phyloP scores from a whole-genome alignment of 2,329 filamentous ascomycete species.

The Colletotrichum sansevieriae region DNA sequence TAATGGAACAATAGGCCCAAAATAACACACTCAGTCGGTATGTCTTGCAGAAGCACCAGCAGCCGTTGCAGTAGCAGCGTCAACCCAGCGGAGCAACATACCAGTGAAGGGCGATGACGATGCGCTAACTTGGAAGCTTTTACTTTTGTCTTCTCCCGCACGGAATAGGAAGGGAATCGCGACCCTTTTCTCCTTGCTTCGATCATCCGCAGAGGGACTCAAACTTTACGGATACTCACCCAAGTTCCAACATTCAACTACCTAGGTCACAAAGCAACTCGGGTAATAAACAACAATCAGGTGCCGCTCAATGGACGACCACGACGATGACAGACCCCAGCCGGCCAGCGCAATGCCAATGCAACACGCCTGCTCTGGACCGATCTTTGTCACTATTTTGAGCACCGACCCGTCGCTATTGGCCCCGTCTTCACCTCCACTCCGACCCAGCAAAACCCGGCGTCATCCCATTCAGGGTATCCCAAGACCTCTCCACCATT shows the following conservation, averaged over 20 bases:
- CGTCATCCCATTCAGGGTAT: slow-evolving; percentile 34
- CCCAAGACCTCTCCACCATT: slow-evolving; percentile 28
- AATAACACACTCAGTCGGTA: slow-evolving; percentile 10
- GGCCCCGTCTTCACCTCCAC: slow-evolving; percentile 25
- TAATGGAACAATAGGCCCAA: slow-evolving; percentile 8
- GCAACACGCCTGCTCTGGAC: slow-evolving; percentile 32
- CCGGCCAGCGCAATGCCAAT: slow-evolving; percentile 21
- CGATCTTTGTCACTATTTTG: slow-evolving; percentile 39
- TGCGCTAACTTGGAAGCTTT: background rate
- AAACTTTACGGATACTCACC: background rate
- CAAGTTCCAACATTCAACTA: background rate
- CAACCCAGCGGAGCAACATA: background rate
- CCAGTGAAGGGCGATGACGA: slow-evolving; percentile 19
- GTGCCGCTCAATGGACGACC: background rate
- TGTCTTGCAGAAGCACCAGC: background rate
- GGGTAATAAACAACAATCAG: slow-evolving; percentile 1
- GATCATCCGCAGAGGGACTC: background rate
- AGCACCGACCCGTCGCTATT: slow-evolving; percentile 34
- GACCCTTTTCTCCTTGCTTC: background rate
- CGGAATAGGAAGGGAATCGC: slow-evolving; percentile 17
- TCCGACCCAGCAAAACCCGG: slow-evolving; percentile 22
- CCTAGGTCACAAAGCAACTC: background rate
- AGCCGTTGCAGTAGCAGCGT: slow-evolving; percentile 12
- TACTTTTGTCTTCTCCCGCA: slow-evolving; percentile 12
- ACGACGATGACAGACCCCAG: background rate